These are phyloP conservation scores for Diaporthe nobilis DNA, from an alignment of 2,329 filamentous ascomycete species.

Conservation along the genomic window DNA sequence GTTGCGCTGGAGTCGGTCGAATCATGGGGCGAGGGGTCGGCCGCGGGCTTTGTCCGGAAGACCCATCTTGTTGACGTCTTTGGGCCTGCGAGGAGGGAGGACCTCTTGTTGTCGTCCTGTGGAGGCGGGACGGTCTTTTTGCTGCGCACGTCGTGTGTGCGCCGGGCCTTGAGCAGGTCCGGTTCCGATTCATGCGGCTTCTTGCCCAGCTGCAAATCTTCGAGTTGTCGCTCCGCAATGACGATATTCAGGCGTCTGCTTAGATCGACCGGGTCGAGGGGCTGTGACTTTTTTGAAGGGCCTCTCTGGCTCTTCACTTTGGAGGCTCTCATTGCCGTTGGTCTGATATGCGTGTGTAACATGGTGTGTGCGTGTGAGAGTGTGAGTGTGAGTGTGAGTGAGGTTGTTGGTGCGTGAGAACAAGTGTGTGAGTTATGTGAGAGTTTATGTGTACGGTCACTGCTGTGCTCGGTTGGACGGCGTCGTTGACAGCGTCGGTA, in stretches of 20 bases:
- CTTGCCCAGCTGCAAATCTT: constrained; percentile 5
- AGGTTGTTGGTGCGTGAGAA: neutral
- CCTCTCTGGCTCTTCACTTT: neutral
- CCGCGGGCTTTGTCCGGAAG: constrained; percentile 8
- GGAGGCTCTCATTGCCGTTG: constrained; percentile 2
- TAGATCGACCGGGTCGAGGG: constrained; percentile 28
- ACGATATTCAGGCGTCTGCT: constrained; percentile 31
- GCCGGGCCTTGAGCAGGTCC: constrained; percentile 5
- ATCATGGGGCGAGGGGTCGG: neutral
- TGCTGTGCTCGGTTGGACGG: constrained; percentile 25
- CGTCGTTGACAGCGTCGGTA: constrained; percentile 1
- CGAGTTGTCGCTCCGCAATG: constrained; percentile 15
- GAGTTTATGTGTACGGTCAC: neutral
- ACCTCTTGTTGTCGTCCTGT: neutral
- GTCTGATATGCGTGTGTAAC: constrained; percentile 21
- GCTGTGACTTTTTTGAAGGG: neutral
- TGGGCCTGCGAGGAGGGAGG: neutral
- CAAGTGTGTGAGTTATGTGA: neutral
- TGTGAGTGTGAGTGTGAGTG: neutral
- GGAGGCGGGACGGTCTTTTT: neutral
- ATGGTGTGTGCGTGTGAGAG: neutral
- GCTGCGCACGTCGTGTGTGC: constrained; percentile 6
- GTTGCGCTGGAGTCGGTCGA: neutral
- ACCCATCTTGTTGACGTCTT: constrained; percentile 17
- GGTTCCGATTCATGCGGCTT: neutral